Conservation (phyloP, 2,329 filamentous ascomycete genomes). For the Ceratocystis alfenasii region DNA sequence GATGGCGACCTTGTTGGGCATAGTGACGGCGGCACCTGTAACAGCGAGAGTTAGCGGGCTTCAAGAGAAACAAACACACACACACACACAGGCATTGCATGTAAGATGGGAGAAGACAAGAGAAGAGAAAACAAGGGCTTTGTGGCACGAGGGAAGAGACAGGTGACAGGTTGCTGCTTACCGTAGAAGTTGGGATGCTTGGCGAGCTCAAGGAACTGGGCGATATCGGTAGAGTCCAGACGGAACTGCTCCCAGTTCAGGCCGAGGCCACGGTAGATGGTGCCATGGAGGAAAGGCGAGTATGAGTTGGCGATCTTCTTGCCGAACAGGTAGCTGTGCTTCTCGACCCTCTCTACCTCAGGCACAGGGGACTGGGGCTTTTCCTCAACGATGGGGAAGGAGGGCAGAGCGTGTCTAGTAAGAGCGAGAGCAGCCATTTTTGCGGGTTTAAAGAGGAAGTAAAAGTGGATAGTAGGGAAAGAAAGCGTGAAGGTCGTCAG, state of each 20-base stretch:
- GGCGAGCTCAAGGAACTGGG: slow-evolving; percentile 39
- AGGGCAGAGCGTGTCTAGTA: neutral
- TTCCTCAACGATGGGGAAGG: neutral
- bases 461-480: neutral
- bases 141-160: too few species aligned
- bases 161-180: slow-evolving; percentile 28
- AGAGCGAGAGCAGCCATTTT: slow-evolving; percentile 12
- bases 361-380: slow-evolving; percentile 13
- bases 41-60: neutral
- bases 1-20: slow-evolving; percentile 74
- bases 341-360: slow-evolving; percentile 12
- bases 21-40: slow-evolving; percentile 59
- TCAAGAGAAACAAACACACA: neutral
- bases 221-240: slow-evolving; percentile 41
- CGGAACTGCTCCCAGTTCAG: slow-evolving; percentile 42
- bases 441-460: neutral
- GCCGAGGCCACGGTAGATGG: slow-evolving; percentile 41
- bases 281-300: slow-evolving; percentile 43
- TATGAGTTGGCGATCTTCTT: slow-evolving; percentile 44
- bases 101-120: neutral
- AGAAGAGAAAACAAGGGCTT: neutral
- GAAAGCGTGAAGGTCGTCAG: neutral
- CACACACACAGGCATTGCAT: neutral
- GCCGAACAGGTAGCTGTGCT: slow-evolving; percentile 45
- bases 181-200: slow-evolving; percentile 51